These are phyloP conservation scores for Rhynchosporium agropyri DNA, from an alignment of 2,329 filamentous ascomycete species.

Conservation along the genomic window DNA sequence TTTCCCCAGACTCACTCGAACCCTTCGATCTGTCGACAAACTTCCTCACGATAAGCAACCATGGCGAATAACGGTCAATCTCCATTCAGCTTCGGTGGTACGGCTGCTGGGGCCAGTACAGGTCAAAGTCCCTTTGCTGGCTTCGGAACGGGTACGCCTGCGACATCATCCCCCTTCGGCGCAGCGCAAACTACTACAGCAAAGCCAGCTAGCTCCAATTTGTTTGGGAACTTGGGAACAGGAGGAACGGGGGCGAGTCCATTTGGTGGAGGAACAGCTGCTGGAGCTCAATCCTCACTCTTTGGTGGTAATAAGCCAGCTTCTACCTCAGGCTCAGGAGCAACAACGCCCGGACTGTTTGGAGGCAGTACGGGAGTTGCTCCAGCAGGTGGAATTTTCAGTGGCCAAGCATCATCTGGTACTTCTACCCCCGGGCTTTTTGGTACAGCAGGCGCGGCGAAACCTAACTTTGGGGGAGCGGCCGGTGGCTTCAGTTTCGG, in stretches of 20 bases:
- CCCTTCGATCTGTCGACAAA: not conserved
- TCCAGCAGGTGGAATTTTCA: conserved; percentile 32
- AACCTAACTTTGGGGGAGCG: conserved; percentile 23
- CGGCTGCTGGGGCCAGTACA: conserved; percentile 24
- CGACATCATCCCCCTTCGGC: conserved; percentile 28
- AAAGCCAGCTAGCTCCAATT: conserved; percentile 22
- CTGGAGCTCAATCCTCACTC: conserved; percentile 11
- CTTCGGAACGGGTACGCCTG: conserved; percentile 22
- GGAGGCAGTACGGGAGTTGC: conserved; percentile 39
- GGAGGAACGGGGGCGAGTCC: conserved; percentile 15
- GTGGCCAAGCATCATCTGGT: conserved; percentile 18
- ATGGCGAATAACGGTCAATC: conserved; percentile 19
- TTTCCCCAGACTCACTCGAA: not conserved
- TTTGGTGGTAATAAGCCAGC: conserved; percentile 24
- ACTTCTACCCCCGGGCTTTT: conserved; percentile 14
- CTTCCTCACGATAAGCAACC: not conserved
- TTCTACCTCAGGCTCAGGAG: conserved; percentile 29
- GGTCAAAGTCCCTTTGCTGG: conserved; percentile 41
- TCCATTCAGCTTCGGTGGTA: conserved; percentile 42
- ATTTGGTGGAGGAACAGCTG: conserved; percentile 25
- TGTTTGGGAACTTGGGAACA: conserved; percentile 27
- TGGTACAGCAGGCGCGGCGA: conserved; percentile 4
- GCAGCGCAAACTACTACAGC: conserved; percentile 28
- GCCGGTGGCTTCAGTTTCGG: conserved; percentile 26
- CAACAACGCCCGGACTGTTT: conserved; percentile 33